These are phyloP conservation scores for Fusarium incarnatum DNA, from an alignment of 2,329 filamentous ascomycete species.

Conservation along the genomic window DNA sequence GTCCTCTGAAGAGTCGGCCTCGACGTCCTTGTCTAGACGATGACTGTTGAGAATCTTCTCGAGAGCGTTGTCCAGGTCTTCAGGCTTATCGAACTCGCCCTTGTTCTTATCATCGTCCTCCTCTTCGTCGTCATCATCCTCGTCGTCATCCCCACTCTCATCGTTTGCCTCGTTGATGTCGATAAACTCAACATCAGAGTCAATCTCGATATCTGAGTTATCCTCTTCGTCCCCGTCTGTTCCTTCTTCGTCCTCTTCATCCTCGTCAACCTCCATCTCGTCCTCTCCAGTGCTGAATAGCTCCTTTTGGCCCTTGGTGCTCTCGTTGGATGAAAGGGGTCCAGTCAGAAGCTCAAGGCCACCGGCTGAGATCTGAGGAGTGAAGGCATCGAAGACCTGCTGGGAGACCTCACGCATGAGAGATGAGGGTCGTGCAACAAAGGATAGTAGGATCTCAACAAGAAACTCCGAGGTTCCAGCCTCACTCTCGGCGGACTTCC, in stretches of 20 bases:
- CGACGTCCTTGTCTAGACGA: conserved; percentile 68
- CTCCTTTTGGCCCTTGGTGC: conserved; percentile 82
- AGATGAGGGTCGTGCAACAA: conserved; percentile 85
- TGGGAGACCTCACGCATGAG: conserved; percentile 88
- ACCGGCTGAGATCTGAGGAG: conserved; percentile 76
- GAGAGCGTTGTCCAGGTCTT: conserved; percentile 77
- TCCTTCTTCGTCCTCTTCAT: conserved; percentile 56
- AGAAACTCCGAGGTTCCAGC: conserved; percentile 75
- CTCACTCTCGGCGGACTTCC: conserved; percentile 59
- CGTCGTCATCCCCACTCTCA: conserved; percentile 56
- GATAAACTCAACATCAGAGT: conserved; percentile 63
- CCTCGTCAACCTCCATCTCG: conserved; percentile 63
- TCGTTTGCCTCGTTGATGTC: conserved; percentile 58
- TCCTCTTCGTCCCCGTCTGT: conserved; percentile 58
- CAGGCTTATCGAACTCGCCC: conserved; percentile 55
- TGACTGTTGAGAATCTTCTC: conserved; percentile 82
- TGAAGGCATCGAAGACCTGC: conserved; percentile 88
- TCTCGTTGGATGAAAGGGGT: conserved; percentile 83
- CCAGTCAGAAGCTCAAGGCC: conserved; percentile 75
- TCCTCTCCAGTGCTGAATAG: conserved; percentile 80
- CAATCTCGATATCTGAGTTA: conserved; percentile 61
- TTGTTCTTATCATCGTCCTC: conserved; percentile 56
- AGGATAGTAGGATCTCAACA: conserved; percentile 89
- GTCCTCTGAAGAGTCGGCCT: conserved; percentile 67
- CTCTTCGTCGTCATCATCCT: conserved; percentile 59